Percentiles rank a stretch among this genome's conserved stretches.
Evolutionary conservation across 495 filamentous ascomycete genomes (phyloP).

Genomic region (Penicillium desertorum): DNA sequence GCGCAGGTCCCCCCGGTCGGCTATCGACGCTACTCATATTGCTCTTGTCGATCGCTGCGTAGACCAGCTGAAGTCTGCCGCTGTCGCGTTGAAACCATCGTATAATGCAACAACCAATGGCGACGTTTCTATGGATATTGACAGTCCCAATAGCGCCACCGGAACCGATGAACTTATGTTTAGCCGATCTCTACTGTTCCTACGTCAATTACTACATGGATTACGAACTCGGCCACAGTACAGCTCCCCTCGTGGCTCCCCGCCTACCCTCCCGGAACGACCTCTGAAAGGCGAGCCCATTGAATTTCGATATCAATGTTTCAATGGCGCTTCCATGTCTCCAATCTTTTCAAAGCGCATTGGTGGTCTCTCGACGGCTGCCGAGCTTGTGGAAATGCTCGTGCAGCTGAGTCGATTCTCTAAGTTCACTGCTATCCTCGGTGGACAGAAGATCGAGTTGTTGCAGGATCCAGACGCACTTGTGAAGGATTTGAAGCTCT

Average conservation of each 20-base stretch:
- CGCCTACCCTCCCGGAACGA: slow-evolving; percentile 40
- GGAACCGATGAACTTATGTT: slow-evolving; percentile 59
- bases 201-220: slow-evolving; percentile 56
- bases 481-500: slow-evolving; percentile 46
- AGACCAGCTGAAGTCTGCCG: slow-evolving; percentile 68
- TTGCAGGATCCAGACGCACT: slow-evolving; percentile 37
- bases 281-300: slow-evolving; percentile 58
- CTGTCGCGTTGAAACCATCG: slow-evolving; percentile 55
- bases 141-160: slow-evolving; percentile 43
- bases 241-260: slow-evolving; percentile 45
- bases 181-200: slow-evolving; percentile 61
- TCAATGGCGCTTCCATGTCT: slow-evolving; percentile 57
- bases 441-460: slow-evolving; percentile 52
- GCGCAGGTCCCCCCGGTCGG: slow-evolving; percentile 41
- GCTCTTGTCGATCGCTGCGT: slow-evolving; percentile 76
- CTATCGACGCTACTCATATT: slow-evolving; percentile 70
- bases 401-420: slow-evolving; percentile 67
- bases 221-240: slow-evolving; percentile 54
- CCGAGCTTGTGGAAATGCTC: slow-evolving; percentile 63
- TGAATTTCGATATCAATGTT: slow-evolving; percentile 70
- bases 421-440: slow-evolving; percentile 56
- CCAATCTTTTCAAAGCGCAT: slow-evolving; percentile 59
- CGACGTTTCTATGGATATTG: slow-evolving; percentile 51
- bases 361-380: slow-evolving; percentile 67
- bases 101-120: slow-evolving; percentile 38